These are phyloP conservation scores for Testicularia cyperi DNA, from an alignment of 1,284 basidiomycete species.

Conservation along the genomic window DNA sequence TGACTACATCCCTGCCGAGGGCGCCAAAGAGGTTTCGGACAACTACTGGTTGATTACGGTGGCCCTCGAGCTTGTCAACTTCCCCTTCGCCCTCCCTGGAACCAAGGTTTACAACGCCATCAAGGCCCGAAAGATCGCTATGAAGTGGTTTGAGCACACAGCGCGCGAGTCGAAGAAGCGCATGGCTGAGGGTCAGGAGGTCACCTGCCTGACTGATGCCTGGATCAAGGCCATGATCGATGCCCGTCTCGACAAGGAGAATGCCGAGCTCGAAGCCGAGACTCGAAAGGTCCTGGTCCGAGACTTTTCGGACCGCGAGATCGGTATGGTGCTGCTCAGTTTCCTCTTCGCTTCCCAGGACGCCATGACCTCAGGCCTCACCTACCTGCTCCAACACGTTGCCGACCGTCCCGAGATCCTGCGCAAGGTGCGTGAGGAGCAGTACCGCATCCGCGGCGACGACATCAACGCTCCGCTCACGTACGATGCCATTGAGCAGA, in stretches of 20 bases:
- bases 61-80: conserved; percentile 97
- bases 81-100: conserved; percentile 76
- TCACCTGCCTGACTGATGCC: conserved; percentile 86
- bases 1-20: conserved; percentile 78
- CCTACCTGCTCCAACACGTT: conserved; percentile 93
- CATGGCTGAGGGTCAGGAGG: conserved; percentile 78
- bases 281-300: conserved; percentile 63
- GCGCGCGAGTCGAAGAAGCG: conserved; percentile 78
- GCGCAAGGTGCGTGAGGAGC: conserved; percentile 87
- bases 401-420: conserved; percentile 88
- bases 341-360: conserved; percentile 98
- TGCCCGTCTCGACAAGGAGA: conserved; percentile 64
- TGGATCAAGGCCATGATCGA: conserved; percentile 77
- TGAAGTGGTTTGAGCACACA: conserved; percentile 80
- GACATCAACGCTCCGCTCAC: conserved; percentile 80
- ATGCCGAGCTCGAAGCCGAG: conserved; percentile 64
- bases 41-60: conserved; percentile 96
- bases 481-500: conserved; percentile 84
- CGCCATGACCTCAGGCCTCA: conserved; percentile 80
- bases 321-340: conserved; percentile 87
- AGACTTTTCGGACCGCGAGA: conserved; percentile 91
- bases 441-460: conserved; percentile 77
- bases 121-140: conserved; percentile 84
- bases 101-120: conserved; percentile 95
- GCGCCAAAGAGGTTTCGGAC: conserved; percentile 77